phyloP scores from a whole-genome alignment of 805 yeast genomes.

The Ogataea methanolica region DNA sequence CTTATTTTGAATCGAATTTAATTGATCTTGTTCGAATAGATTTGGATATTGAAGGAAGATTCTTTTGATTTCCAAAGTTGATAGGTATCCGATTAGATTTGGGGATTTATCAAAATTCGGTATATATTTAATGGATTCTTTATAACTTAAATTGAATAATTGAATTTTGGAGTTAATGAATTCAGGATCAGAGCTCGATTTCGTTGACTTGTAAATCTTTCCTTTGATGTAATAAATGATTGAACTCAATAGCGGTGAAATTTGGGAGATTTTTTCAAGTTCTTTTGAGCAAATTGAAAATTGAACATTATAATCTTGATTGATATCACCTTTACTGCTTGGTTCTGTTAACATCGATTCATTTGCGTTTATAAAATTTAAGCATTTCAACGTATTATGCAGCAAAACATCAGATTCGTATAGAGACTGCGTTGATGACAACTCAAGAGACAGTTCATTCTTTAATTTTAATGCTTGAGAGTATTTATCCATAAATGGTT shows the following conservation, averaged over 20 bases:
- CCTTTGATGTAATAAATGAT: constrained; percentile 22
- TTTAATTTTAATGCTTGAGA: constrained; percentile 16
- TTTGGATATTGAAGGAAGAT: constrained; percentile 4
- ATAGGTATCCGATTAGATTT: constrained; percentile 6
- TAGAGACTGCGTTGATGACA: constrained; percentile 5
- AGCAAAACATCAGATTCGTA: constrained; percentile 5
- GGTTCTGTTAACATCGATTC: neutral
- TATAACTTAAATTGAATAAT: constrained; percentile 17
- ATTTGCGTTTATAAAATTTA: neutral
- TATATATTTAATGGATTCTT: constrained; percentile 5
- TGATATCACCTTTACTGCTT: neutral
- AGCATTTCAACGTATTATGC: constrained; percentile 7
- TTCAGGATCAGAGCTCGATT: constrained; percentile 11
- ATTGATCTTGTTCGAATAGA: constrained; percentile 8
- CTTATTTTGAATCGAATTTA: neutral
- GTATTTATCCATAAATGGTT: constrained; percentile 15
- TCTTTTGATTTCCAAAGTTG: constrained; percentile 5
- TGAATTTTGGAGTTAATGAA: constrained; percentile 15
- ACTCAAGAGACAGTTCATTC: constrained; percentile 13
- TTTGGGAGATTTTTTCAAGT: constrained; percentile 8
- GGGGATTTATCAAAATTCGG: neutral
- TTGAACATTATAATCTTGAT: neutral
- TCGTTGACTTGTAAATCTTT: constrained; percentile 7
- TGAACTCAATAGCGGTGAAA: constrained; percentile 24
- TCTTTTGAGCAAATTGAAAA: neutral